A percentile compares a stretch with the other conserved stretches of the same genome.
phyloP scores from a whole-genome alignment of 2,329 filamentous ascomycete genomes.

The Sclerotiophoma versabilis region DNA sequence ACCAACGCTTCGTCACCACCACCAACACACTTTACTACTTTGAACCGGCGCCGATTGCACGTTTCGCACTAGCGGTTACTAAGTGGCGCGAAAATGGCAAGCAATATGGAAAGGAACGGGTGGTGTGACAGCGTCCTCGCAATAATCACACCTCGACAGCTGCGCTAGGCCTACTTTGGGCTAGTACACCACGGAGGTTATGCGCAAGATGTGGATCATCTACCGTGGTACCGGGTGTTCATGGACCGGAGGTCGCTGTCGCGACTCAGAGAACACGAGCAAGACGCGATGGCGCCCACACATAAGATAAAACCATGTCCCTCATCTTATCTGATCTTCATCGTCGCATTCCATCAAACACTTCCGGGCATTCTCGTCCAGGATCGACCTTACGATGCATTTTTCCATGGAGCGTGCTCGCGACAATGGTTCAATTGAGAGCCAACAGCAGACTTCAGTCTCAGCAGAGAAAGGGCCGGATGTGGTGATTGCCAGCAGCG shows the following conservation, averaged over 20 bases:
- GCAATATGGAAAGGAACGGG: neutral
- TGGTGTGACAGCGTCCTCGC: neutral
- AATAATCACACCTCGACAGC: neutral
- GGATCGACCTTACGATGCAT: neutral
- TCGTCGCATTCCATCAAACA: neutral
- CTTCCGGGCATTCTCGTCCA: neutral
- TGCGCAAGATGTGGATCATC: neutral
- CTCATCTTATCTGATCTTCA: slow-evolving; percentile 17
- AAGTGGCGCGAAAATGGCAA: neutral
- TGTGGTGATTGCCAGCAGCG: slow-evolving; percentile 15
- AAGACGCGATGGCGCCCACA: neutral
- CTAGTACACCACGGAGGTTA: neutral
- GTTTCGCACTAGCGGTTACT: neutral
- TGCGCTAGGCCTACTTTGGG: neutral
- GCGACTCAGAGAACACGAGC: slow-evolving; percentile 5
- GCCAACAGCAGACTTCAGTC: slow-evolving; percentile 1
- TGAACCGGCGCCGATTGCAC: neutral
- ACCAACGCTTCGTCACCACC: slow-evolving; percentile 1
- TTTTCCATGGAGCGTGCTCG: slow-evolving; percentile 8
- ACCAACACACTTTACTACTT: neutral
- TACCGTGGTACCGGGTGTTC: slow-evolving; percentile 1
- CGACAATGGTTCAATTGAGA: neutral
- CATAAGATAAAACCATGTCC: slow-evolving; percentile 6
- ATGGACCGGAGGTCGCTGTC: neutral
- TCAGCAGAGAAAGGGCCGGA: slow-evolving; percentile 11